A percentile compares a stretch with the other conserved stretches of the same genome.
Conservation (phyloP, 1,284 basidiomycete species). For the Tylopilus sp. region DNA sequence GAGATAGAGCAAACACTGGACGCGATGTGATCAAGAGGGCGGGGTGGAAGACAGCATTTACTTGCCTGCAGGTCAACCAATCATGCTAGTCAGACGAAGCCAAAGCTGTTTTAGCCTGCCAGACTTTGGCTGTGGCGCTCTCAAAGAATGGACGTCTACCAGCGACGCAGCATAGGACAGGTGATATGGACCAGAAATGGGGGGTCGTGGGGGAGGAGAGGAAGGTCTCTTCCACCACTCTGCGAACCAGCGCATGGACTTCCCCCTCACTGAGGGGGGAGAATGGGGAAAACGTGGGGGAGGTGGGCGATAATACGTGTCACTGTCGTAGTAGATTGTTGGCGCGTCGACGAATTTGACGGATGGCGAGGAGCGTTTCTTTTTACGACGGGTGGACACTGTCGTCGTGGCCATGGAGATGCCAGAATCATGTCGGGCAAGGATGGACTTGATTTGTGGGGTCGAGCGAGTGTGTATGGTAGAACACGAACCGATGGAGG, state of each 20-base stretch:
- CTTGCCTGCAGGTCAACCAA: slow-evolving; percentile 15
- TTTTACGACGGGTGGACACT: slow-evolving; percentile 24
- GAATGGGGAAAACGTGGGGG: slow-evolving; percentile 20
- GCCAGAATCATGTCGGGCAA: slow-evolving; percentile 35
- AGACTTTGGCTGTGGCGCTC: slow-evolving; percentile 14
- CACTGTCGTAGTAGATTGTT: slow-evolving; percentile 35
- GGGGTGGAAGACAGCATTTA: background rate
- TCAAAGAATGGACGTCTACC: slow-evolving; percentile 23
- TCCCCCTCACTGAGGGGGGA: slow-evolving; percentile 6
- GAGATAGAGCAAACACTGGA: background rate
- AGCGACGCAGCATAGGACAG: slow-evolving; percentile 31
- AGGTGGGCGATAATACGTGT: slow-evolving; percentile 20
- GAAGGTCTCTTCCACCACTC: slow-evolving; percentile 30
- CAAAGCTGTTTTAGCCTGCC: slow-evolving; percentile 30
- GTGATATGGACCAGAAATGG: slow-evolving; percentile 33
- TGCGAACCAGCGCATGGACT: slow-evolving; percentile 23
- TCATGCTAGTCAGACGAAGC: slow-evolving; percentile 23
- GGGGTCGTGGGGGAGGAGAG: slow-evolving; percentile 22
- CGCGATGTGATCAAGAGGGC: background rate
- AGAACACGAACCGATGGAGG: slow-evolving; percentile 32
- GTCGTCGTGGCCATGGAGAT: slow-evolving; percentile 35
- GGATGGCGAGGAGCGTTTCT: slow-evolving; percentile 37
- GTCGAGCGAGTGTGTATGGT: slow-evolving; percentile 25
- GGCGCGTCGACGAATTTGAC: slow-evolving; percentile 45
- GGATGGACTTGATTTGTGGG: slow-evolving; percentile 30